Evolutionary conservation across 129 eudicot genomes (phyloP).

Genomic region (Pseudognaphalium luteoalbum): DNA sequence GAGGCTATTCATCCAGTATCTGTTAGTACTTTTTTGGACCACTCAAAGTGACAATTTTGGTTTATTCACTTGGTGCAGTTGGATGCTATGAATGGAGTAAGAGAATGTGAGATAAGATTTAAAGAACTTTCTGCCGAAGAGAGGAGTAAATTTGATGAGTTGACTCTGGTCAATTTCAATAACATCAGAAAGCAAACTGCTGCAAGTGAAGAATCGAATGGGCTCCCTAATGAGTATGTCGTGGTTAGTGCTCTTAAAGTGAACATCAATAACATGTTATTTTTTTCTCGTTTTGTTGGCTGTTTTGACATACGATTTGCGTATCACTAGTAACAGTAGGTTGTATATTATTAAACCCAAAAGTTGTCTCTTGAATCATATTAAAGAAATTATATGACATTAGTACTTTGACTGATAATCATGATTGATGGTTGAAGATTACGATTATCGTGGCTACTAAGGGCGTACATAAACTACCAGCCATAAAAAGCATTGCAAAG

Average conservation of each 20-base stretch:
- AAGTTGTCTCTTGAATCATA: too few relatives aligned
- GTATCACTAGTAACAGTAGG: too few relatives aligned
- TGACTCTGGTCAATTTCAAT: not conserved
- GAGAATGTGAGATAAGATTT: not conserved
- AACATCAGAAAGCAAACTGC: constrained; percentile 37
- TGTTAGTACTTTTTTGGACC: not conserved
- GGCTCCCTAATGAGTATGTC: constrained; percentile 68
- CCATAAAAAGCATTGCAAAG: not conserved
- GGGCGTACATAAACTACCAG: constrained; percentile 2
- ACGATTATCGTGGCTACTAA: not conserved
- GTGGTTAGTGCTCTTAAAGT: constrained; percentile 51
- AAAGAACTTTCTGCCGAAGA: not conserved
- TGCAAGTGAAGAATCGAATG: constrained; percentile 45
- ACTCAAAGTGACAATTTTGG: not conserved
- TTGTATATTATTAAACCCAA: not conserved
- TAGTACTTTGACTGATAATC: not conserved
- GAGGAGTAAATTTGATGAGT: constrained; percentile 3
- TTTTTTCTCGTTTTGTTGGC: too few relatives aligned
- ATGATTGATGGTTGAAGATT: not conserved
- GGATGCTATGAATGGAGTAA: not conserved
- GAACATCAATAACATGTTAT: not conserved
- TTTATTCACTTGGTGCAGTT: not conserved
- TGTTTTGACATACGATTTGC: too few relatives aligned
- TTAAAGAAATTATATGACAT: not conserved
- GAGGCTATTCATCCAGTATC: too few relatives aligned